Evolutionary conservation across 805 yeast species (phyloP).

Genomic region (Tetrapisispora pingtungensis): DNA sequence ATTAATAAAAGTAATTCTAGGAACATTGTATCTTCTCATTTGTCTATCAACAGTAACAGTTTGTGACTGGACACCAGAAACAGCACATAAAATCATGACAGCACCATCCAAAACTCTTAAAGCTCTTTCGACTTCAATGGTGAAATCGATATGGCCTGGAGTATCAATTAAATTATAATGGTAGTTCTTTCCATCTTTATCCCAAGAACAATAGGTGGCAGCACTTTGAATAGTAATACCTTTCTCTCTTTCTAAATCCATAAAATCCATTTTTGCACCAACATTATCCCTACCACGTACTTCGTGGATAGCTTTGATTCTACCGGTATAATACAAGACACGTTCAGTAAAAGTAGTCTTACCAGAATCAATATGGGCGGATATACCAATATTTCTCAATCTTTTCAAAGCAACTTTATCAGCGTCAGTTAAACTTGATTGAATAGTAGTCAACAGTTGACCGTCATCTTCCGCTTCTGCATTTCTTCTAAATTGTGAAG

Average conservation of each 20-base stretch:
- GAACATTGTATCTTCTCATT: conserved; percentile 96
- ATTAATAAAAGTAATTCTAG: conserved; percentile 90
- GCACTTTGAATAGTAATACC: conserved; percentile 99
- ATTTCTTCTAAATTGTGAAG: conserved; percentile 6
- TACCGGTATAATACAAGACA: conserved; percentile 89
- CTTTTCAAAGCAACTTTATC: conserved; percentile 44
- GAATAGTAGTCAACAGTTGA: neutral
- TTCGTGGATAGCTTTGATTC: conserved; percentile 94
- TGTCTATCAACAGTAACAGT: conserved; percentile 98
- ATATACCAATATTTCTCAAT: conserved; percentile 91
- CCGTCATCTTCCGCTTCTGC: conserved; percentile 56
- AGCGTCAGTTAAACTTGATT: conserved; percentile 34
- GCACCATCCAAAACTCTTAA: conserved; percentile 96
- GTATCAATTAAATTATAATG: conserved; percentile 96
- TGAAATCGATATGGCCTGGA: conserved; percentile 98
- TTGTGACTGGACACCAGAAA: conserved; percentile 95
- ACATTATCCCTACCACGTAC: conserved; percentile 95
- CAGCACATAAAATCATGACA: conserved; percentile 96
- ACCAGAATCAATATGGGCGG: conserved; percentile 97
- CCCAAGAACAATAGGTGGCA: conserved; percentile 97
- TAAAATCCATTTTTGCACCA: conserved; percentile 99
- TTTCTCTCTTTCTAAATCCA: conserved; percentile 97
- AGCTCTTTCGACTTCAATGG: conserved; percentile 98
- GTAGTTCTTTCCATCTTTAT: conserved; percentile 53
- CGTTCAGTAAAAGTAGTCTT: conserved; percentile 97